Evolutionary conservation across 306 rosid genomes (phyloP).

Genomic region (Hylodesmum podocarpum): DNA sequence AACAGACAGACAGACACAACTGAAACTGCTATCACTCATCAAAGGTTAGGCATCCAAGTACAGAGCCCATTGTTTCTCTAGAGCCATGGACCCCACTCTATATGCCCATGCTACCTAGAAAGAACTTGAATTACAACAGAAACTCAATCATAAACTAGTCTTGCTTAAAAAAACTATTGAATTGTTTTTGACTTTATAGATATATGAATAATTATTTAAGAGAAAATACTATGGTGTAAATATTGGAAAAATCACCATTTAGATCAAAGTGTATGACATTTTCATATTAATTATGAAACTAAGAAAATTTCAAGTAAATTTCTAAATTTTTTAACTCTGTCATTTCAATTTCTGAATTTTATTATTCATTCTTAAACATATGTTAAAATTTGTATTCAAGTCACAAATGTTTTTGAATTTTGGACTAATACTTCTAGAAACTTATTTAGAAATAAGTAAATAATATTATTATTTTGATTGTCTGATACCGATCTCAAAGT

Average conservation of each 20-base stretch:
- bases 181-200: neutral
- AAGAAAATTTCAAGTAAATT: no score
- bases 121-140: neutral
- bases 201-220: neutral
- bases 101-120: neutral
- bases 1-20: constrained; percentile 30
- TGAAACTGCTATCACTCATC: constrained; percentile 21
- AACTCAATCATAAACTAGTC: neutral
- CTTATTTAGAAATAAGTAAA: no score
- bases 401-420: no score
- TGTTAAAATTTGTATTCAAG: no score
- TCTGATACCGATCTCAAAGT: neutral
- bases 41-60: neutral
- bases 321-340: no score
- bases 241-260: no score
- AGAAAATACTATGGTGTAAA: neutral
- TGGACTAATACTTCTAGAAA: no score
- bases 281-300: no score
- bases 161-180: neutral
- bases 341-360: no score
- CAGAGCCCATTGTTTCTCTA: neutral
- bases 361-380: no score
- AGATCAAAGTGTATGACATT: no score
- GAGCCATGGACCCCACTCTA: neutral
- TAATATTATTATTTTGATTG: neutral